Evolutionary conservation across 305 asterid genomes (phyloP).

Genomic region (Fraxinus sp.): DNA sequence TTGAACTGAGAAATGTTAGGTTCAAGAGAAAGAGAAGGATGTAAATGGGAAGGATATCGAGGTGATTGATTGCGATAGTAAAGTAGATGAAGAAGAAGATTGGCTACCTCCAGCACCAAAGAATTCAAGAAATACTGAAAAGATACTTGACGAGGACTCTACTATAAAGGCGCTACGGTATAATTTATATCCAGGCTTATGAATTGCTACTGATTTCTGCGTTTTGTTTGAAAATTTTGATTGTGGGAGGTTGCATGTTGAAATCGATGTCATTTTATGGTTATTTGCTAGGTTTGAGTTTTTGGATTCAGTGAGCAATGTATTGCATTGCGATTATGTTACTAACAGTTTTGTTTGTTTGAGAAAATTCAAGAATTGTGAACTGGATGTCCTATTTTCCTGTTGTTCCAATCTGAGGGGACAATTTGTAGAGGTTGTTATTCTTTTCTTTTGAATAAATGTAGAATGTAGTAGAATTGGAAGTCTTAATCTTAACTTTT

Average conservation of each 20-base stretch:
- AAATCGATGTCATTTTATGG: neutral
- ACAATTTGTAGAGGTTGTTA: neutral
- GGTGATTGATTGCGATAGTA: slow-evolving; percentile 44
- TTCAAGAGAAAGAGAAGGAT: slow-evolving; percentile 33
- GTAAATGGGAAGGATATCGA: slow-evolving; percentile 35
- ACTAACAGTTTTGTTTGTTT: too few relatives aligned
- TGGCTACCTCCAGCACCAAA: slow-evolving; percentile 86
- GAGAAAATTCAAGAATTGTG: neutral
- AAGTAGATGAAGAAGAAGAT: slow-evolving; percentile 73
- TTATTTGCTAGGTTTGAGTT: neutral
- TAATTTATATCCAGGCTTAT: neutral
- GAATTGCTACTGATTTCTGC: neutral
- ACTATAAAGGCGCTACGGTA: slow-evolving; percentile 85
- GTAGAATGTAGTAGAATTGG: neutral
- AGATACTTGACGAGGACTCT: slow-evolving; percentile 48
- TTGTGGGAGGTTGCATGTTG: neutral
- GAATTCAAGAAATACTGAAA: slow-evolving; percentile 25
- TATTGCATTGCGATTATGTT: too few relatives aligned
- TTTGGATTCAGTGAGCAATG: neutral
- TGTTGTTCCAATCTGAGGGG: neutral
- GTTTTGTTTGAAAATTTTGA: neutral
- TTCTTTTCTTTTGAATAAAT: neutral
- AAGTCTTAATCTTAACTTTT: neutral
- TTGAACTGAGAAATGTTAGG: slow-evolving; percentile 37
- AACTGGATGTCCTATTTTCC: neutral